Conservation (phyloP, 2,329 filamentous ascomycete species). For the Mariannaea elegans region DNA sequence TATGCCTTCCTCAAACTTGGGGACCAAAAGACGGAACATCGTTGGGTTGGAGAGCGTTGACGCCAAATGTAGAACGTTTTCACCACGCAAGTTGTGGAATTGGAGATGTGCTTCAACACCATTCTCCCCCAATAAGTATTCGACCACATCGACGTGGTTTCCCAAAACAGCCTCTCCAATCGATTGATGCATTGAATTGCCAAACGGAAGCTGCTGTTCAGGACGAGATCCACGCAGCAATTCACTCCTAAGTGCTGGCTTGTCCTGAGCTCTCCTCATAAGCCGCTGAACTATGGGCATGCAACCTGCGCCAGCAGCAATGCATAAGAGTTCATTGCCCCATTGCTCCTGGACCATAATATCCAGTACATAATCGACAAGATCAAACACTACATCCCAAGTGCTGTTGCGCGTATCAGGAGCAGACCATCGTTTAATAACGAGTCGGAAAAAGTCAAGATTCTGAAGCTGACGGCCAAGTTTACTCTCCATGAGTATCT, state of each 20-base stretch:
- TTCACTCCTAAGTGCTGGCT: not conserved
- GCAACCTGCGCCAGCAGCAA: constrained; percentile 36
- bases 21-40: too few relatives aligned
- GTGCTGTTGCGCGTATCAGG: not conserved
- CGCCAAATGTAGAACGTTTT: too few relatives aligned
- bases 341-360: constrained; percentile 35
- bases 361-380: constrained; percentile 12
- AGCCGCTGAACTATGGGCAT: constrained; percentile 28
- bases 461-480: constrained; percentile 32
- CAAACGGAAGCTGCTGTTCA: not conserved
- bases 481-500: constrained; percentile 21
- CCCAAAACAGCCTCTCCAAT: too few relatives aligned
- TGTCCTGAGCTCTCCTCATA: not conserved
- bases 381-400: constrained; percentile 9
- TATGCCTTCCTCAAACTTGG: too few relatives aligned
- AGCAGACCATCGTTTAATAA: constrained; percentile 22
- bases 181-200: too few relatives aligned
- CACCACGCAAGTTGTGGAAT: not conserved
- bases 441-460: constrained; percentile 27
- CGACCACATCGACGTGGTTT: too few relatives aligned
- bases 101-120: not conserved
- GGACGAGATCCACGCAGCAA: not conserved
- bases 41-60: too few relatives aligned
- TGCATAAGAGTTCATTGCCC: constrained; percentile 37
- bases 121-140: not conserved